Percentiles rank a stretch among this genome's conserved stretches.
These are phyloP conservation scores for Oryza longistaminata DNA, from an alignment of 176 grass and related monocot species.

Conservation along the genomic window DNA sequence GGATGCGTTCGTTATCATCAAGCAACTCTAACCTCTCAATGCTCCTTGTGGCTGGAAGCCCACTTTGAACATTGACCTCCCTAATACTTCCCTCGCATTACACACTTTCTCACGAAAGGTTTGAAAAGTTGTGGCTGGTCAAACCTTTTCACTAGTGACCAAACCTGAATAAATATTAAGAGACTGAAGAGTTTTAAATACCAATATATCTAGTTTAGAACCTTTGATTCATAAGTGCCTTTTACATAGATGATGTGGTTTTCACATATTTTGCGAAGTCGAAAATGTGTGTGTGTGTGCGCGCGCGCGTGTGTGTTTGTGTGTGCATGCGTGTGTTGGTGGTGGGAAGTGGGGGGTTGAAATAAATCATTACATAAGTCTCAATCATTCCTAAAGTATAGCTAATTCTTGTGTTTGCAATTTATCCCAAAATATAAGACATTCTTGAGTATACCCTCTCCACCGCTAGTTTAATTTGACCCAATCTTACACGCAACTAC, in stretches of 20 bases:
- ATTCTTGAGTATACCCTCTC: too few relatives aligned
- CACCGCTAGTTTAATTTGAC: too few relatives aligned
- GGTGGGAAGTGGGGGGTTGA: too few relatives aligned
- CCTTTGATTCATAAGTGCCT: neutral
- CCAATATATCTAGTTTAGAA: neutral
- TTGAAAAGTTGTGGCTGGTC: constrained; percentile 90
- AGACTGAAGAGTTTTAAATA: neutral
- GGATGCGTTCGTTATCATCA: constrained; percentile 77
- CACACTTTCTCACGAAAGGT: constrained; percentile 71
- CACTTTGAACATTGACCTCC: constrained; percentile 74
- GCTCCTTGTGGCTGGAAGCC: constrained; percentile 73
- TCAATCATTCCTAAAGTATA: too few relatives aligned
- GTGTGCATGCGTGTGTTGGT: too few relatives aligned
- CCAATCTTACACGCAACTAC: too few relatives aligned
- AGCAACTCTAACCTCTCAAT: constrained; percentile 69
- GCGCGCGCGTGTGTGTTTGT: too few relatives aligned
- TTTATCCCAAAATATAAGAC: too few relatives aligned
- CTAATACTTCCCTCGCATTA: constrained; percentile 65
- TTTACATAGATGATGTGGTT: neutral
- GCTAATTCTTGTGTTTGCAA: too few relatives aligned
- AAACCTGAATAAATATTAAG: constrained; percentile 46
- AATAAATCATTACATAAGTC: too few relatives aligned
- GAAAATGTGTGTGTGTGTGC: too few relatives aligned
- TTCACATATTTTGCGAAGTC: neutral
- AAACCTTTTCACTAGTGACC: constrained; percentile 90